Base-by-base conservation (phyloP, 2,329 filamentous ascomycete genomes). In the Purpureocillium takamizusanense region DNA sequence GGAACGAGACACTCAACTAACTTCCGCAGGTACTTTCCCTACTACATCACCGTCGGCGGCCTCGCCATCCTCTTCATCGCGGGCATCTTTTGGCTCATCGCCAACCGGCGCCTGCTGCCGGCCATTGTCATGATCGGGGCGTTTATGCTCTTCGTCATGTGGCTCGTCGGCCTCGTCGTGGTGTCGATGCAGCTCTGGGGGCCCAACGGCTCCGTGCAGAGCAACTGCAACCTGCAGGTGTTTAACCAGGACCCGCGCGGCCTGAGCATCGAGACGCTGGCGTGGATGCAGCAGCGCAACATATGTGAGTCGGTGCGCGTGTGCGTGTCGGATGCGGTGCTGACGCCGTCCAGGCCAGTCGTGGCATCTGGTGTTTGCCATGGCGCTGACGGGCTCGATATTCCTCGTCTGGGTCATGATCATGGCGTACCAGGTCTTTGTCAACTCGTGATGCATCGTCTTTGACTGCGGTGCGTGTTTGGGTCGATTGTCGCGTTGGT, bases 1-100 rank as follows among this genome's bases (percentile, higher is more conserved):
- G n/a, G n/a, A n/a, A n/a, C n/a, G n/a, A n/a, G n/a, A n/a, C n/a
- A n/a, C n/a, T n/a, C n/a, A n/a, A n/a, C n/a, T n/a, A n/a, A n/a
- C n/a, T n/a, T n/a, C n/a, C n/a, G n/a, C n/a, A 81, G 78, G 78
- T 82, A 82, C 58, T 81, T 83, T 46, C 66, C 78, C 8, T 83
- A 82, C 65, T 77, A 69, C 56, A 72, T 83, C 39, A 76, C 74
- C 15, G 70, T 77, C 39, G 61, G 62, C 18, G 52, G 65, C 15
- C 72, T 88, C 17, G 72, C 73, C 2, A 72, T 87, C 13, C 49
- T 74, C 42, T 89, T 83, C 62, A 78, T 90, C 42, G 54, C 76
- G 41, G 57, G 78, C 3, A 69, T 84, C 6, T 68, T 88, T 32
- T 76, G 65, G 57, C 67, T 83, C 21, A 81, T 82, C 46, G 69